Evolutionary conservation across 2,329 filamentous ascomycete genomes (phyloP).

Genomic region (Xylariaceae sp.): DNA sequence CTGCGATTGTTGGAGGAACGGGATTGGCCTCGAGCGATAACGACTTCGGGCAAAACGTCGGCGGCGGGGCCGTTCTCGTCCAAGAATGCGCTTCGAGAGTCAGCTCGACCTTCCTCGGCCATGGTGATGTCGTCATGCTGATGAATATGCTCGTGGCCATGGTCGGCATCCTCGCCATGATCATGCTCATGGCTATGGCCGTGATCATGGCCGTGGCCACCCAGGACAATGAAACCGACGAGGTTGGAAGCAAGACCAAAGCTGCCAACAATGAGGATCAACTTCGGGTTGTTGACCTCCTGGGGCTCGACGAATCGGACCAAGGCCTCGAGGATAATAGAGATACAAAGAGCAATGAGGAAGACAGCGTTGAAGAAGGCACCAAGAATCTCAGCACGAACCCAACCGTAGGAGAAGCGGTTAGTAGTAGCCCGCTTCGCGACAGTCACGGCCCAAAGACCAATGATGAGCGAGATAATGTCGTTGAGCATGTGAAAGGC

Average conservation of each 20-base stretch:
- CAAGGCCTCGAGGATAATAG: constrained; percentile 92
- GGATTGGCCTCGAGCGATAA: constrained; percentile 45
- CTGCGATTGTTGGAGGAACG: constrained; percentile 27
- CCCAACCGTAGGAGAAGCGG: constrained; percentile 95
- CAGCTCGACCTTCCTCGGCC: constrained; percentile 49
- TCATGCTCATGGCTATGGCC: constrained; percentile 60
- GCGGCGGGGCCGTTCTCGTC: constrained; percentile 55
- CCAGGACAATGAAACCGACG: constrained; percentile 81
- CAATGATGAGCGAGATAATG: constrained; percentile 88
- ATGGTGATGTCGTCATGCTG: constrained; percentile 35
- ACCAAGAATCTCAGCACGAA: constrained; percentile 93
- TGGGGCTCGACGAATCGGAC: constrained; percentile 89
- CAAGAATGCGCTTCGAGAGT: constrained; percentile 38
- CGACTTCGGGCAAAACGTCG: constrained; percentile 59
- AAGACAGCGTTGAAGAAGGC: constrained; percentile 97
- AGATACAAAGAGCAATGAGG: constrained; percentile 89
- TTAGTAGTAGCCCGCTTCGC: constrained; percentile 81
- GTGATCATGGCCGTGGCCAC: constrained; percentile 83
- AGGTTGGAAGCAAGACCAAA: constrained; percentile 84
- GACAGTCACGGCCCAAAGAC: constrained; percentile 90
- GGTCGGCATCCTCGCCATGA: constrained; percentile 48
- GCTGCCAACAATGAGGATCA: constrained; percentile 86
- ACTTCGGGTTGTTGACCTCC: constrained; percentile 73
- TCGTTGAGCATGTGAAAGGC: constrained; percentile 99
- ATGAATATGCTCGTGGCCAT: constrained; percentile 43